phyloP scores from a whole-genome alignment of 257 asterid genomes.

The Jacaranda mimosifolia region DNA sequence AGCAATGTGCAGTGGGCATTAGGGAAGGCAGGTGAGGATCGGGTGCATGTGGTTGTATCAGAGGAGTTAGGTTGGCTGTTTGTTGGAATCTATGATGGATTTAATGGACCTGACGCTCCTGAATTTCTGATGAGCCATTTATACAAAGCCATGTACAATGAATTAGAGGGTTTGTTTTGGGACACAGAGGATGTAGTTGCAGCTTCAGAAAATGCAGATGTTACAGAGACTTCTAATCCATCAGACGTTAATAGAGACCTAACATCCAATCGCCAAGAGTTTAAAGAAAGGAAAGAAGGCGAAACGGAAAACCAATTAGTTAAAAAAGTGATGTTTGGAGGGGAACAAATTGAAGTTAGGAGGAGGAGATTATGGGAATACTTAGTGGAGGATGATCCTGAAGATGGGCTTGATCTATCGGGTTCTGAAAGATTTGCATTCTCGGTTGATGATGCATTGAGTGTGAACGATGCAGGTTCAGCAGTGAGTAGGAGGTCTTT shows the following conservation, averaged over 20 bases:
- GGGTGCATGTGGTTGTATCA: slow-evolving; percentile 95
- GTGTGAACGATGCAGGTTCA: slow-evolving; percentile 80
- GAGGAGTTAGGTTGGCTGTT: slow-evolving; percentile 98
- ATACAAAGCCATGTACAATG: slow-evolving; percentile 84
- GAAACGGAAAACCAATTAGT: slow-evolving; percentile 48
- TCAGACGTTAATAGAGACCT: slow-evolving; percentile 33
- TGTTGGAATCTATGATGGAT: slow-evolving; percentile 97
- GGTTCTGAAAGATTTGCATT: slow-evolving; percentile 97
- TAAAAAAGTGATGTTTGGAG: slow-evolving; percentile 76
- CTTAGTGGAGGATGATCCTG: slow-evolving; percentile 82
- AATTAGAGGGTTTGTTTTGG: slow-evolving; percentile 97
- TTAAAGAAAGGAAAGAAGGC: slow-evolving; percentile 46
- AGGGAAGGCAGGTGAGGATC: slow-evolving; percentile 98
- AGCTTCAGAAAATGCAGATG: slow-evolving; percentile 50
- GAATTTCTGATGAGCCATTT: slow-evolving; percentile 92
- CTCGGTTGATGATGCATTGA: slow-evolving; percentile 90
- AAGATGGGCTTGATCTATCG: slow-evolving; percentile 92
- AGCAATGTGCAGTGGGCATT: slow-evolving; percentile 92
- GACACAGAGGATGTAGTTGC: slow-evolving; percentile 62
- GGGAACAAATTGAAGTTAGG: slow-evolving; percentile 72
- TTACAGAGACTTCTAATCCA: slow-evolving; percentile 41
- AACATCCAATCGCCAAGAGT: slow-evolving; percentile 27
- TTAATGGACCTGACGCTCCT: slow-evolving; percentile 98
- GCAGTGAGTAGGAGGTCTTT: slow-evolving; percentile 83
- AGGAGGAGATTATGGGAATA: slow-evolving; percentile 96